A percentile compares a stretch with the other conserved stretches of the same genome.
Evolutionary conservation across 495 filamentous ascomycete genomes (phyloP).

Genomic region (Talaromyces thailandensis): DNA sequence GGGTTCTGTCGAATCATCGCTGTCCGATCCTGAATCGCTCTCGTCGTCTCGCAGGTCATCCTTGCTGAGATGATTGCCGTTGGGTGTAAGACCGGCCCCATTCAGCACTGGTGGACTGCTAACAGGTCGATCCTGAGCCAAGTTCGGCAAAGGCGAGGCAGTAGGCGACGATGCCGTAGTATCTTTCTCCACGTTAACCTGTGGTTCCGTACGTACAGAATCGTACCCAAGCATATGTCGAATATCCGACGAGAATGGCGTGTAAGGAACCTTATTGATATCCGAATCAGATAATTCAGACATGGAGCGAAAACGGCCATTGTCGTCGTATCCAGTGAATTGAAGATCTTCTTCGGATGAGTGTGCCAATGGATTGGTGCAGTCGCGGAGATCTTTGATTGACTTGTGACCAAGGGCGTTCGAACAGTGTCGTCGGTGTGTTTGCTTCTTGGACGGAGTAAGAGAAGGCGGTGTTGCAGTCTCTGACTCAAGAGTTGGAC

Average conservation of each 20-base stretch:
- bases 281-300: constrained; percentile 1
- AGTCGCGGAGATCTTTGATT: background rate
- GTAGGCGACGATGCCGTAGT: constrained; percentile 17
- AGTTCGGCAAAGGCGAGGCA: constrained; percentile 15
- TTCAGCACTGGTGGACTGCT: constrained; percentile 33
- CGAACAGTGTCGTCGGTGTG: constrained; percentile 15
- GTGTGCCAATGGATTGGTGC: background rate
- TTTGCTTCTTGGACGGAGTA: constrained; percentile 23
- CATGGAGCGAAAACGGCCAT: constrained; percentile 2
- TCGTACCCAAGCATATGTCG: constrained; percentile 4
- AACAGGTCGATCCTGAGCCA: constrained; percentile 1
- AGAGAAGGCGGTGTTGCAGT: constrained; percentile 28
- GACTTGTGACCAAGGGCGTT: background rate
- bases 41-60: constrained; percentile 10
- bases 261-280: background rate
- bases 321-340: background rate
- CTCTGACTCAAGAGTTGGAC: constrained; percentile 23
- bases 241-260: background rate
- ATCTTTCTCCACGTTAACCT: constrained; percentile 9
- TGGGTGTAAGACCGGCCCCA: background rate
- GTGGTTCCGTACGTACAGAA: background rate
- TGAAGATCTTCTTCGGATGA: background rate
- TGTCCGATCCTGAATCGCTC: constrained; percentile 4
- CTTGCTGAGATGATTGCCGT: constrained; percentile 10
- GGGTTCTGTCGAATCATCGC: constrained; percentile 9